Percentiles rank a stretch among this genome's conserved stretches.
These are phyloP conservation scores for Chaetoceros tenuissimus DNA, from an alignment of 108 stramenopile genomes.

Conservation along the genomic window DNA sequence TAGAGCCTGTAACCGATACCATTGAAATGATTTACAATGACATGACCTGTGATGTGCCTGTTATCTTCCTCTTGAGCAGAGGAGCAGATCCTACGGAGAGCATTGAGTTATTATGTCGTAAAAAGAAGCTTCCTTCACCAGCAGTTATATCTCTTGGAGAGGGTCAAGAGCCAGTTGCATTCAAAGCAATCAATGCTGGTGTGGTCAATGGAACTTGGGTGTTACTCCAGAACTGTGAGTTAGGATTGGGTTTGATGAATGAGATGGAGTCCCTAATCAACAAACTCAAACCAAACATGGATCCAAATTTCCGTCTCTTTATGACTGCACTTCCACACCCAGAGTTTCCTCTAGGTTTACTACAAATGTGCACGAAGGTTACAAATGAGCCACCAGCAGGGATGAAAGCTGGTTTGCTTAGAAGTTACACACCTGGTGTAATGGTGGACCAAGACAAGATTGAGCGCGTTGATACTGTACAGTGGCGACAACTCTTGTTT, in stretches of 20 bases:
- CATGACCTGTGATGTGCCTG: constrained; percentile 70
- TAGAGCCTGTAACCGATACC: constrained; percentile 90
- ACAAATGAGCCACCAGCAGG: constrained; percentile 89
- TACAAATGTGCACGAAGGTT: constrained; percentile 92
- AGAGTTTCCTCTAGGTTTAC: constrained; percentile 84
- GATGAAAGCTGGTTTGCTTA: constrained; percentile 77
- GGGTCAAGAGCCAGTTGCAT: constrained; percentile 89
- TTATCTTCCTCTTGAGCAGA: constrained; percentile 81
- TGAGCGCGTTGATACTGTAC: constrained; percentile 80
- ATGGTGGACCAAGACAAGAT: constrained; percentile 90
- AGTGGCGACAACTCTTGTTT: constrained; percentile 86
- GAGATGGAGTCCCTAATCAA: constrained; percentile 77
- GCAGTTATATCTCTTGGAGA: constrained; percentile 86
- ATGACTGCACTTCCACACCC: constrained; percentile 83
- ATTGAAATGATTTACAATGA: constrained; percentile 81
- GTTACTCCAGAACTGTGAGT: constrained; percentile 87
- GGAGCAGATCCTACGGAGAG: constrained; percentile 92
- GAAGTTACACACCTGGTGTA: constrained; percentile 77
- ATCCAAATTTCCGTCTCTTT: constrained; percentile 84
- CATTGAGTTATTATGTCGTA: constrained; percentile 76
- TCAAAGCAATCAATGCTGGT: constrained; percentile 80
- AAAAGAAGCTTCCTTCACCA: constrained; percentile 78
- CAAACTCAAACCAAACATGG: constrained; percentile 59
- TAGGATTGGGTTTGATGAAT: constrained; percentile 79
- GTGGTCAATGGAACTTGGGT: constrained; percentile 89